phyloP scores from a whole-genome alignment of 2,329 filamentous ascomycete species.

The Pestalotiopsis sp. region DNA sequence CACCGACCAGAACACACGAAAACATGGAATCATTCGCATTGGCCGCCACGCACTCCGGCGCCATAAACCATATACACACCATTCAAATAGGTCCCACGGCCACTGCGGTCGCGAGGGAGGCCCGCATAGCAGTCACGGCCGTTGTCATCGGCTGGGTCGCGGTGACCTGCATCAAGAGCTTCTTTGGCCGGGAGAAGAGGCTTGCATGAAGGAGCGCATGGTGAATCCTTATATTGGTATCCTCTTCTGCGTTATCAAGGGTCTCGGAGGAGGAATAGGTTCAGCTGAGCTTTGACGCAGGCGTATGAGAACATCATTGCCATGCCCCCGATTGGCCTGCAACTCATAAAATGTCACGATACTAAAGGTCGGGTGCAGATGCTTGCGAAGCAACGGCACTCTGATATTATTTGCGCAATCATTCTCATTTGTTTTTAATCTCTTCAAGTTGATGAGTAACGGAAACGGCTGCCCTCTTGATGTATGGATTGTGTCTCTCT shows the following conservation, averaged over 20 bases:
- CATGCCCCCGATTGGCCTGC: too few species aligned
- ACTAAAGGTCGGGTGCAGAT: too few species aligned
- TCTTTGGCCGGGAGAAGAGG: constrained; percentile 15
- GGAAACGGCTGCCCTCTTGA: too few species aligned
- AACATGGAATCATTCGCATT: constrained; percentile 37
- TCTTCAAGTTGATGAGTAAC: too few species aligned
- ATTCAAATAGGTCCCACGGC: constrained; percentile 31
- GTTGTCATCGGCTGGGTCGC: constrained; percentile 35
- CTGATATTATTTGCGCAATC: too few species aligned
- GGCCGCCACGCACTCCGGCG: constrained; percentile 35
- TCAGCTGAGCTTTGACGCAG: too few species aligned
- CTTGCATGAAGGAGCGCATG: background rate
- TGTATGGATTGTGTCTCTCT: too few species aligned
- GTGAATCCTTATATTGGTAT: background rate
- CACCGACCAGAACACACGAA: background rate
- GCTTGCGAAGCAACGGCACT: too few species aligned
- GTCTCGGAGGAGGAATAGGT: too few species aligned
- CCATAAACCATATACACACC: constrained; percentile 35
- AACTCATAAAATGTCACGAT: too few species aligned
- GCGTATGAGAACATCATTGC: too few species aligned
- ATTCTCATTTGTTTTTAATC: too few species aligned
- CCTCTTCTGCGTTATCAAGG: background rate
- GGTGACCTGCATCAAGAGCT: constrained; percentile 29
- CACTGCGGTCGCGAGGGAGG: constrained; percentile 29
- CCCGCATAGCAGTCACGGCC: constrained; percentile 31